phyloP scores from a whole-genome alignment of 2,329 filamentous ascomycete species.

The Penicillium sp. region DNA sequence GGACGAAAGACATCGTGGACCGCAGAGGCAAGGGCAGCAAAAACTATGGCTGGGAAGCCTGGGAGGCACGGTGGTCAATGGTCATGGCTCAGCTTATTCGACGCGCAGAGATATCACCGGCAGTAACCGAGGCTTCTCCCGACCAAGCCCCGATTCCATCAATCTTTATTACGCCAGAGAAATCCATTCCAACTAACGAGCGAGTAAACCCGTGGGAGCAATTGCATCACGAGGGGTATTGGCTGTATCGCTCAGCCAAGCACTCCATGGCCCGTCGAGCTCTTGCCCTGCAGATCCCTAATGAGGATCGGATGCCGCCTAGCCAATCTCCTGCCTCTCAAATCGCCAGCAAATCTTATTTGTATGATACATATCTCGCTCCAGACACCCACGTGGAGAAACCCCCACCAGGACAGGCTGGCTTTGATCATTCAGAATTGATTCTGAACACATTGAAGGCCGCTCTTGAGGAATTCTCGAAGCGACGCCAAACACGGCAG shows the following conservation, averaged over 20 bases:
- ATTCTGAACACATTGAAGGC: slow-evolving; percentile 48
- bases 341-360: slow-evolving; percentile 49
- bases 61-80: slow-evolving; percentile 71
- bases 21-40: slow-evolving; percentile 76
- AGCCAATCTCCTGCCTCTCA: slow-evolving; percentile 54
- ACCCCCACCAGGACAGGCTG: slow-evolving; percentile 40
- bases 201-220: slow-evolving; percentile 54
- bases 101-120: slow-evolving; percentile 49
- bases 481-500: slow-evolving; percentile 51
- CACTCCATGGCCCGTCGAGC: slow-evolving; percentile 49
- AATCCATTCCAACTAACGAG: slow-evolving; percentile 47
- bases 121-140: slow-evolving; percentile 26
- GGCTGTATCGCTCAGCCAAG: slow-evolving; percentile 52
- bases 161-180: slow-evolving; percentile 50
- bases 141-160: slow-evolving; percentile 26
- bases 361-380: slow-evolving; percentile 59
- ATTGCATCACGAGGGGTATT: slow-evolving; percentile 61
- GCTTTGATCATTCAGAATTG: slow-evolving; percentile 50
- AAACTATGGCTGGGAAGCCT: slow-evolving; percentile 91
- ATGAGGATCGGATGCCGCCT: slow-evolving; percentile 55
- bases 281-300: slow-evolving; percentile 53
- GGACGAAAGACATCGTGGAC: slow-evolving; percentile 72
- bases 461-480: slow-evolving; percentile 50
- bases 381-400: slow-evolving; percentile 56
- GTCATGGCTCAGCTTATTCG: slow-evolving; percentile 58